These are phyloP conservation scores for Rosa chinensis DNA, from an alignment of 306 rosid species.

Conservation along the genomic window DNA sequence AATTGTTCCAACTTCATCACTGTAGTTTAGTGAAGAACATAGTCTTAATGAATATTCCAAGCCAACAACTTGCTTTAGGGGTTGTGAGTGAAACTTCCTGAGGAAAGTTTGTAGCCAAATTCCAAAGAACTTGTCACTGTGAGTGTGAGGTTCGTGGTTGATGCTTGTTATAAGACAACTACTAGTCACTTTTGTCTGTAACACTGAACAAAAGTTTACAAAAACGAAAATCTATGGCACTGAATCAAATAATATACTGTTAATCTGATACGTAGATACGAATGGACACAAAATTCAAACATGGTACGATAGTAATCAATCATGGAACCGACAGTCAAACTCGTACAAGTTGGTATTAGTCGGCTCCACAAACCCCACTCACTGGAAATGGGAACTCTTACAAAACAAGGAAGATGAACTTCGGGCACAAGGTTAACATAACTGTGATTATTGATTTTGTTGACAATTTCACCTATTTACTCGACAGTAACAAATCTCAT, in stretches of 20 bases:
- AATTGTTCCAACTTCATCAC: background rate
- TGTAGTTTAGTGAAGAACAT: background rate
- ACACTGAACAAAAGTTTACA: background rate
- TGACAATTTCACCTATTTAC: background rate
- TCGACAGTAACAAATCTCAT: too few relatives aligned
- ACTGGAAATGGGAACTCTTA: background rate
- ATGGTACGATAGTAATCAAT: background rate
- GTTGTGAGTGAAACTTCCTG: background rate
- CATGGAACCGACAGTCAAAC: background rate
- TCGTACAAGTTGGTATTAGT: background rate
- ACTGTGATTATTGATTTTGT: background rate
- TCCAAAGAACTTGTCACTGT: background rate
- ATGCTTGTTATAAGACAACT: background rate
- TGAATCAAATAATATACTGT: background rate
- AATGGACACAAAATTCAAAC: background rate
- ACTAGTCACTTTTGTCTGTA: background rate
- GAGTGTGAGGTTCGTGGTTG: background rate
- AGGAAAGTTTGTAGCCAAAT: background rate
- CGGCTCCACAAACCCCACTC: background rate
- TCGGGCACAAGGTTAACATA: background rate
- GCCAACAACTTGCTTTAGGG: background rate
- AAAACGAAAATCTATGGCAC: background rate
- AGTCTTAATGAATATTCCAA: background rate
- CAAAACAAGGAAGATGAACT: background rate
- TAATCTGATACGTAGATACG: too few relatives aligned